Base-by-base conservation (phyloP, 176 grass and related monocot genomes). In the Oryza glumipatula region DNA sequence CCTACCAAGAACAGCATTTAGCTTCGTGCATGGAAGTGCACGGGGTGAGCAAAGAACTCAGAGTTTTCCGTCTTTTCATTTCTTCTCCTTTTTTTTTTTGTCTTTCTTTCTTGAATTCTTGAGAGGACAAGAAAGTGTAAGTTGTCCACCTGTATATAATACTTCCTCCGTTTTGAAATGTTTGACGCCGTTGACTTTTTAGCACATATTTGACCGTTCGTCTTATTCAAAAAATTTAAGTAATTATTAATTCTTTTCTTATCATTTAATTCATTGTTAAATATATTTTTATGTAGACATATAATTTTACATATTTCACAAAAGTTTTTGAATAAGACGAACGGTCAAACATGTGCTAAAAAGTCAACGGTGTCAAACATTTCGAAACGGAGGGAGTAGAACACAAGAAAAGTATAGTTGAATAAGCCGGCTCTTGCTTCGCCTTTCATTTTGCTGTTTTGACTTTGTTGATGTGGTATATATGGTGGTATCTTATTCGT, bases 1-100 rank as follows among this genome's bases (percentile, higher is more conserved):
- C 95, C 93, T 4, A 90, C 92, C 80, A 89, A 72, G 84, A 7
- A 39, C 38, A 7, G 7, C 38, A 83, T 80, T 16, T 81, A 58
- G 24, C 49, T 3, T 23, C 2, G 24, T 64, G 13, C 65, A 9
- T 32, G 26, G 4, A 16, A 23, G 44, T 47, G 32, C n/a, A 5
- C 65, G 63, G 7, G 52, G 26, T 9, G 61, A 46, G 70, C 36
- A 74, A 74, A 28, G 39, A 75, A 64, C 45, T 80, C 61, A 49
- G 84, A 21, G 48, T 64, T 73, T 21, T 68, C 6, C n/a, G 44
- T 6, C 36, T 38, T 38, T 38, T 38, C 24, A 11, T 2, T 56
- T 15, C 3, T 10, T 10, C 45, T 2, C 28, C 26, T 30, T 76
- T 35, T 9, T 41, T 6, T 54, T 45, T 5, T 2, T 43, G 12